These are phyloP conservation scores for Amaranthus palmeri DNA, from an alignment of 148 eudicot species.

Conservation along the genomic window DNA sequence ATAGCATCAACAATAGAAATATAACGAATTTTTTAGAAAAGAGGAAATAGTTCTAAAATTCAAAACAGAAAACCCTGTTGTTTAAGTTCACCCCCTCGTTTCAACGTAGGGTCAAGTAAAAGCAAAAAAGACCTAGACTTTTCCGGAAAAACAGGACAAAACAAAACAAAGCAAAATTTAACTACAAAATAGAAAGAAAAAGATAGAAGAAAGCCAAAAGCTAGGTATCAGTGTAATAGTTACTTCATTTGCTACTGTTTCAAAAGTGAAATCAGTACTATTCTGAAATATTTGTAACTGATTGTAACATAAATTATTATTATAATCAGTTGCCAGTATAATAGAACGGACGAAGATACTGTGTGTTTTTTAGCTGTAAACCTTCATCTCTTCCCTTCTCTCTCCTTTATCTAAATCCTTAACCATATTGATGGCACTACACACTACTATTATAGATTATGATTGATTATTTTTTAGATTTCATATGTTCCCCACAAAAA, in stretches of 20 bases:
- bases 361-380: background rate
- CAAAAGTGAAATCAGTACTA: constrained; percentile 8
- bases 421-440: background rate
- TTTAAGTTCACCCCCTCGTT: constrained; percentile 25
- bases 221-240: constrained; percentile 10
- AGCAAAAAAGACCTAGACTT: constrained; percentile 12
- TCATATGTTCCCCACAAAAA: constrained; percentile 25
- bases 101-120: constrained; percentile 28
- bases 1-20: background rate
- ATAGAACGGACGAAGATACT: background rate
- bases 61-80: background rate
- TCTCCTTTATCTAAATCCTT: constrained; percentile 2
- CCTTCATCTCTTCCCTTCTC: background rate
- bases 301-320: too few relatives aligned
- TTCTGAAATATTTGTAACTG: background rate
- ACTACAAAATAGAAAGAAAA: background rate
- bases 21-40: too few relatives aligned
- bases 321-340: too few relatives aligned
- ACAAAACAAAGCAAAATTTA: constrained; percentile 17
- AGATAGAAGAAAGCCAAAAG: constrained; percentile 11
- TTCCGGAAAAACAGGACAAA: constrained; percentile 32
- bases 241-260: constrained; percentile 12
- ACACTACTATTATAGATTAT: constrained; percentile 20
- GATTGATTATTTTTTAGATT: constrained; percentile 18
- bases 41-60: background rate